Percentiles rank a stretch among this genome's conserved stretches.
Evolutionary conservation across 2,329 filamentous ascomycete species (phyloP).

Genomic region (Phialocephala sp.): DNA sequence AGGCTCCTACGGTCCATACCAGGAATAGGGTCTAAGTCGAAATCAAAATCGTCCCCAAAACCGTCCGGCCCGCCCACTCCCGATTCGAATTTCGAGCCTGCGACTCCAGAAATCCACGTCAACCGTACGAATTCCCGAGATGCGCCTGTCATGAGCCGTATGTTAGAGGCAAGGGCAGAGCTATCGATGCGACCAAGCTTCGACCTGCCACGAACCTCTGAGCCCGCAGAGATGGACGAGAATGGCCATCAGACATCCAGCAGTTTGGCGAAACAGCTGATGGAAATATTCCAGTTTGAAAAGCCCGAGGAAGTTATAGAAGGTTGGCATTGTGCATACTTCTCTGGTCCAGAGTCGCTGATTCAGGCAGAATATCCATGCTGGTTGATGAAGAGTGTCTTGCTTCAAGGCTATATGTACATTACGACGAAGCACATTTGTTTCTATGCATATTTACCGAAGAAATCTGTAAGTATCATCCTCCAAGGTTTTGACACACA

Average conservation of each 20-base stretch:
- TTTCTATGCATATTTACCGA: constrained; percentile 97
- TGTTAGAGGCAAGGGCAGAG: constrained; percentile 73
- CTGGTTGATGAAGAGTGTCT: constrained; percentile 88
- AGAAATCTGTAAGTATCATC: constrained; percentile 73
- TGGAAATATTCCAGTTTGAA: constrained; percentile 86
- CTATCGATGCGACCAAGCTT: constrained; percentile 64
- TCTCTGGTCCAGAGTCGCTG: constrained; percentile 19
- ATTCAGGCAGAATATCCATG: constrained; percentile 78
- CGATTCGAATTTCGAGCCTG: constrained; percentile 43
- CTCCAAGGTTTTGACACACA: not conserved
- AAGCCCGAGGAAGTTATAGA: constrained; percentile 83
- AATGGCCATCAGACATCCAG: constrained; percentile 52
- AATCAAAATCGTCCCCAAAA: constrained; percentile 48
- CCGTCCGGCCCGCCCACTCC: constrained; percentile 28
- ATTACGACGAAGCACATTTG: constrained; percentile 92
- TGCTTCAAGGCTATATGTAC: constrained; percentile 95
- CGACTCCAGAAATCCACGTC: constrained; percentile 39
- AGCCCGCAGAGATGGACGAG: constrained; percentile 31
- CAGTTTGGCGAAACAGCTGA: constrained; percentile 72
- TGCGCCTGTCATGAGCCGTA: constrained; percentile 77
- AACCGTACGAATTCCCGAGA: constrained; percentile 52
- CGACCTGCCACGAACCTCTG: constrained; percentile 49
- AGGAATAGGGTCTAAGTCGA: constrained; percentile 50
- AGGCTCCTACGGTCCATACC: constrained; percentile 70
- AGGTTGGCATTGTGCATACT: constrained; percentile 52